These are phyloP conservation scores for Lecanoromycetidae sp. DNA, from an alignment of 2,329 filamentous ascomycete genomes.

Conservation along the genomic window DNA sequence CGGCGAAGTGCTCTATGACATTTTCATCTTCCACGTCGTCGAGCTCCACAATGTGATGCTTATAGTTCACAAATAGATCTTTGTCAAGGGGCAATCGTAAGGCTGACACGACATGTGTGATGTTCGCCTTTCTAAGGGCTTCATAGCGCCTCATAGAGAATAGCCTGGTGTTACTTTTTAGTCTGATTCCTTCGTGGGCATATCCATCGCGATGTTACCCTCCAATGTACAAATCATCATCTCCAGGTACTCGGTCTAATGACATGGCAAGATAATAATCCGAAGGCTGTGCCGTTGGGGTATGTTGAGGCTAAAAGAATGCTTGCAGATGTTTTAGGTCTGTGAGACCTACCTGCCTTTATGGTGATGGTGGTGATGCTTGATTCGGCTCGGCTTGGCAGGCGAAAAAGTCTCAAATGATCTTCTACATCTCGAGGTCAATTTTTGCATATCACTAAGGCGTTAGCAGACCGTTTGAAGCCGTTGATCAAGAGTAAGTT, in stretches of 20 bases:
- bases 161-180: slow-evolving; percentile 43
- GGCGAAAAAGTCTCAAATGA: too few species aligned
- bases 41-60: slow-evolving; percentile 67
- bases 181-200: not conserved
- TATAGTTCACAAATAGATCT: slow-evolving; percentile 48
- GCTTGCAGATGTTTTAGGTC: not conserved
- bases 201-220: slow-evolving; percentile 40
- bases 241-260: slow-evolving; percentile 15
- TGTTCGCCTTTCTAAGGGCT: slow-evolving; percentile 56
- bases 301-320: not conserved
- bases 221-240: slow-evolving; percentile 60
- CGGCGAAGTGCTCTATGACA: slow-evolving; percentile 66
- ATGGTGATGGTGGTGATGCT: not conserved
- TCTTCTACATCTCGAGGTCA: not conserved
- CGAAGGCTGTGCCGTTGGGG: not conserved
- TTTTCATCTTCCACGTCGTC: slow-evolving; percentile 88
- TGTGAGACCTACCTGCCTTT: too few species aligned
- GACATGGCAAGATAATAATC: slow-evolving; percentile 3
- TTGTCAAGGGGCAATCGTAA: slow-evolving; percentile 49
- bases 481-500: too few species aligned
- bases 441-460: not conserved
- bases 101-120: slow-evolving; percentile 87
- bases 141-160: slow-evolving; percentile 64
- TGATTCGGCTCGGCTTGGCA: too few species aligned
- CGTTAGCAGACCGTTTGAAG: too few species aligned